Evolutionary conservation across 2,329 filamentous ascomycete species (phyloP), one percentile per base, ranked within the genome.

Genomic region (Xylaria sp.): DNA sequence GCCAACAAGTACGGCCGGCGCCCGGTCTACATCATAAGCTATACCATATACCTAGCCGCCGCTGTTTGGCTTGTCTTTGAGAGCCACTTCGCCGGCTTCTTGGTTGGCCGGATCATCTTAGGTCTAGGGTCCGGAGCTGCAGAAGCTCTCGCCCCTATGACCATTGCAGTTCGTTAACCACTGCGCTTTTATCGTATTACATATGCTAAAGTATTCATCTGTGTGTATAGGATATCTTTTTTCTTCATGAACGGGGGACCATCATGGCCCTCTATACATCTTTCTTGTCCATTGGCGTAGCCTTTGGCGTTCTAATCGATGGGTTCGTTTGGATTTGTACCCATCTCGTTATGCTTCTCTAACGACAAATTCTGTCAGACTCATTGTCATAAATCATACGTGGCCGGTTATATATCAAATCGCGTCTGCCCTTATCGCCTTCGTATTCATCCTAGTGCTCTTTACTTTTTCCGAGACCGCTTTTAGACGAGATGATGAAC

Each of bases 401-500:
- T 88, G 86, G 86, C 78, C 85, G 31, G 80, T 81, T 46, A 87
- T 88, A 60, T 88, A 88, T 72, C 82, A 85, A 71, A 81, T 87
- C 10, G 82, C 83, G 5, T 76, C 82, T 2, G 86, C 82, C n/a
- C 74, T 89, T 13, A 80, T 89, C 55, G 86, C 84, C 13, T 70
- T 80, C 9, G 78, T 84, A 28, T 82, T 85, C 1, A 61, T 88
- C 0, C 71, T 88, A 2, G 81, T 84, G 8, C 77, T 86, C 72
- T 83, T 89, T 66, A 85, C 84, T 6, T 85, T 89, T 61, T 86
- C 87, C 0, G 87, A 89, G 74, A 89, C 86, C 0, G 82, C 82
- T 9, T 89, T 82, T 73, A 76, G 74, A 52, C 80, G 85, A 67
- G 73, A 73, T 20, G 70, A 25, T 33, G 51, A 48, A 46, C 28